Conservation (phyloP, 768 basidiomycete species). For the Panaeolus cyanescens region DNA sequence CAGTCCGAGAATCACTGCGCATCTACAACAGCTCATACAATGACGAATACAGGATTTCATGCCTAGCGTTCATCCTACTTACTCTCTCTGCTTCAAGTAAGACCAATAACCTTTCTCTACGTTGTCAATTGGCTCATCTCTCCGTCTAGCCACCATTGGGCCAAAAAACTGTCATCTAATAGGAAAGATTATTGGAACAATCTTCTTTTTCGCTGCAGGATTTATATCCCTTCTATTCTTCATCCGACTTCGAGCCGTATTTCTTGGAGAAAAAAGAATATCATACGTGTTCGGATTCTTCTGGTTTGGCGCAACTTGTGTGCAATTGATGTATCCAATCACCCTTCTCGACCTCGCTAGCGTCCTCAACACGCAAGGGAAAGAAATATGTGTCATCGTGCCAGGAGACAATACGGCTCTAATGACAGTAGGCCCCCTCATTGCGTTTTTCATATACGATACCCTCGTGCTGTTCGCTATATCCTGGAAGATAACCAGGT, state of each 20-base stretch:
- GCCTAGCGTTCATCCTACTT: too few species aligned
- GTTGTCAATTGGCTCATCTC: too few species aligned
- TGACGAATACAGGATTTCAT: too few species aligned
- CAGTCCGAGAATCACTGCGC: too few species aligned
- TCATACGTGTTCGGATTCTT: slow-evolving; percentile 23
- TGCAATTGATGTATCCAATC: slow-evolving; percentile 29
- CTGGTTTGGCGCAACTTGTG: slow-evolving; percentile 19
- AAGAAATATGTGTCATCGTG: too few species aligned
- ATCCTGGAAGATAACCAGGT: slow-evolving; percentile 25
- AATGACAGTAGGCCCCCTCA: slow-evolving; percentile 11
- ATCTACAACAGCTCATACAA: too few species aligned
- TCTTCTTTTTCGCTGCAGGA: slow-evolving; percentile 21
- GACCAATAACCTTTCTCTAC: too few species aligned
- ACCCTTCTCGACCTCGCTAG: too few species aligned
- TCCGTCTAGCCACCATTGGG: background rate
- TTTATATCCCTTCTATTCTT: slow-evolving; percentile 28
- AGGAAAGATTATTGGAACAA: background rate
- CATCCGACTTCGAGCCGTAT: slow-evolving; percentile 28
- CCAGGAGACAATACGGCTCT: slow-evolving; percentile 7
- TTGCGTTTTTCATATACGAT: slow-evolving; percentile 25
- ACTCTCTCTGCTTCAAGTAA: too few species aligned
- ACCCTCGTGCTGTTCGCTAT: slow-evolving; percentile 31
- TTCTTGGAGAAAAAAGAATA: slow-evolving; percentile 17
- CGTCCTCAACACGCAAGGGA: too few species aligned
- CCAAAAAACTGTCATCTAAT: slow-evolving; percentile 6